phyloP scores from a whole-genome alignment of 176 grass and related monocot genomes.

The Cenchrus fungigraminus region DNA sequence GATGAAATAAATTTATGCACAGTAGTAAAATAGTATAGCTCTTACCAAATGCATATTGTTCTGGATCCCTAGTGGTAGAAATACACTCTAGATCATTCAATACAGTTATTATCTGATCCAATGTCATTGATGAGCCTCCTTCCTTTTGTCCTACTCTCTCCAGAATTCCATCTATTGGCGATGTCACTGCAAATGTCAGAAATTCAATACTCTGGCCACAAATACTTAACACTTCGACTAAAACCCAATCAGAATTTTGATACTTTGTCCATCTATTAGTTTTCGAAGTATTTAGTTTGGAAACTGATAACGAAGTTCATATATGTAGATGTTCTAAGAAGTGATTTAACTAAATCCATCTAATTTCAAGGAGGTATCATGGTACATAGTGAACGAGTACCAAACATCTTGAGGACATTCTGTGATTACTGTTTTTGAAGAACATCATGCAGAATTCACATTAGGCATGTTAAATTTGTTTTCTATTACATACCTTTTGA shows the following conservation, averaged over 20 bases:
- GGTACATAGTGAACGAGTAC: too few relatives aligned
- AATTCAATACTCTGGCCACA: background rate
- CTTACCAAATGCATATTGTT: slow-evolving; percentile 69
- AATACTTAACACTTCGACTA: background rate
- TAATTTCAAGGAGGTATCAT: too few relatives aligned
- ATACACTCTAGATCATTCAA: slow-evolving; percentile 66
- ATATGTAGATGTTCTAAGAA: background rate
- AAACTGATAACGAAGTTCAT: background rate
- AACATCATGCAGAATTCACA: background rate
- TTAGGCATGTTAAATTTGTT: slow-evolving; percentile 3
- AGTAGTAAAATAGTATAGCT: background rate
- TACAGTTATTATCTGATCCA: slow-evolving; percentile 73
- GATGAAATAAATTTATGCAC: slow-evolving; percentile 6
- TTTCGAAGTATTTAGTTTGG: background rate
- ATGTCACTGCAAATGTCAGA: slow-evolving; percentile 56
- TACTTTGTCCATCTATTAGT: background rate
- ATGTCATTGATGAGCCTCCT: slow-evolving; percentile 74
- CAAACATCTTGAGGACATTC: too few relatives aligned
- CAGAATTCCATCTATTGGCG: slow-evolving; percentile 74
- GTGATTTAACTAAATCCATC: background rate
- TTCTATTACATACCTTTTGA: slow-evolving; percentile 4
- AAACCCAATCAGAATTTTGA: background rate
- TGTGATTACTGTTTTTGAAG: background rate
- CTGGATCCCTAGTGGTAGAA: slow-evolving; percentile 46
- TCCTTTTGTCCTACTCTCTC: slow-evolving; percentile 74